phyloP scores from a whole-genome alignment of 2,329 filamentous ascomycete species.

The Colletotrichum sp. region DNA sequence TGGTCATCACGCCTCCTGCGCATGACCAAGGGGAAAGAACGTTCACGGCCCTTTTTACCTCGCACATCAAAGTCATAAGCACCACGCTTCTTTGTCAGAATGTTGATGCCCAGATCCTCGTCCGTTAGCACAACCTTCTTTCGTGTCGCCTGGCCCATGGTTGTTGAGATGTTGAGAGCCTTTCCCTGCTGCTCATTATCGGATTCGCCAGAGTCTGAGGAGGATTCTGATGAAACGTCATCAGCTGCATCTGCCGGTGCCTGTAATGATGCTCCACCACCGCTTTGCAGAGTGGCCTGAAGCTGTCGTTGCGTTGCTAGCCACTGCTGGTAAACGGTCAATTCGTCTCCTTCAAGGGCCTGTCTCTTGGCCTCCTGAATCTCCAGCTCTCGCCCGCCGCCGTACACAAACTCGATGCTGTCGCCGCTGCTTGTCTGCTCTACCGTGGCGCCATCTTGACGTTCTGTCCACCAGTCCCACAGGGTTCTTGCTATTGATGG shows the following conservation, averaged over 20 bases:
- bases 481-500: conserved; percentile 74
- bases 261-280: conserved; percentile 72
- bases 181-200: conserved; percentile 91
- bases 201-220: conserved; percentile 85
- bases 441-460: conserved; percentile 65
- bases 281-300: conserved; percentile 78
- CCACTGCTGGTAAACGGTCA: conserved; percentile 88
- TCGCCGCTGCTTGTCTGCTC: conserved; percentile 62
- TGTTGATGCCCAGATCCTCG: conserved; percentile 89
- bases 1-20: conserved; percentile 83
- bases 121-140: conserved; percentile 88
- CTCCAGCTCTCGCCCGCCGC: conserved; percentile 65
- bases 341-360: conserved; percentile 76
- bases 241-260: conserved; percentile 76
- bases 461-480: conserved; percentile 81
- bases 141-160: conserved; percentile 80
- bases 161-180: conserved; percentile 85
- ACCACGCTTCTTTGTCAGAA: conserved; percentile 85
- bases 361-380: conserved; percentile 66
- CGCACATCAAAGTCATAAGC: conserved; percentile 94
- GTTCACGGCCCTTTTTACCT: conserved; percentile 89
- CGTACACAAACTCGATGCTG: conserved; percentile 70
- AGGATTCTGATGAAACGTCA: conserved; percentile 85
- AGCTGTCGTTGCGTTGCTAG: conserved; percentile 87
- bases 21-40: conserved; percentile 87